These are phyloP conservation scores for Penicillium sp. DNA, from an alignment of 2,329 filamentous ascomycete genomes.

Conservation along the genomic window DNA sequence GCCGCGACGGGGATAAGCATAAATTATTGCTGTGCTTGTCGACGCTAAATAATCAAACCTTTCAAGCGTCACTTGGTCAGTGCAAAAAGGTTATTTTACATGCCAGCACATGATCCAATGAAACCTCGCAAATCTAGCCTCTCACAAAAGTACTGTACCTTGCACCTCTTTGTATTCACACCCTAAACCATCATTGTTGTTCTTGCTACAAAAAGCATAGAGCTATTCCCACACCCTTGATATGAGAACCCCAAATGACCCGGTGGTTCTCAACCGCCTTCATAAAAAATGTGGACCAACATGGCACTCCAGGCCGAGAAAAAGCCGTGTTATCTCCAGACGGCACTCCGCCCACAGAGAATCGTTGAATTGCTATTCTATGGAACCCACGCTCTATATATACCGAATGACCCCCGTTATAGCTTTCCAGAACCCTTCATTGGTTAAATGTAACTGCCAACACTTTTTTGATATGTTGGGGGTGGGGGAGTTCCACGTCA, in stretches of 20 bases:
- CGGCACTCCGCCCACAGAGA: constrained; percentile 7
- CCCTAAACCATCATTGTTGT: not conserved
- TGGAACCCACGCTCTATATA: constrained; percentile 4
- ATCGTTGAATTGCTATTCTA: not conserved
- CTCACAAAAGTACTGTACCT: not conserved
- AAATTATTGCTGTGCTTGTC: not conserved
- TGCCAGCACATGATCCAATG: not conserved
- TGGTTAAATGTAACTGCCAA: constrained; percentile 12
- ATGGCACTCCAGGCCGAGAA: constrained; percentile 18
- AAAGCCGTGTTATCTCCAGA: constrained; percentile 25
- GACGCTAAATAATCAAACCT: not conserved
- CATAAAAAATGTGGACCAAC: constrained; percentile 1
- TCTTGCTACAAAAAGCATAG: not conserved
- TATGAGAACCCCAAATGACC: constrained; percentile 9
- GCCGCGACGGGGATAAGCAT: too few species aligned
- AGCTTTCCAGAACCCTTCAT: not conserved
- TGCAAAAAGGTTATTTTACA: not conserved
- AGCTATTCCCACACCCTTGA: constrained; percentile 6
- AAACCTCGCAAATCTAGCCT: not conserved
- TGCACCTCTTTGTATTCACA: not conserved
- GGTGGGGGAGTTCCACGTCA: constrained; percentile 23
- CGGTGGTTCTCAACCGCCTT: constrained; percentile 8
- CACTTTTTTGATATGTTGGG: constrained; percentile 17
- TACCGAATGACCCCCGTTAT: not conserved
- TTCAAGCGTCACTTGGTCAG: not conserved